These are phyloP conservation scores for Sparassis latifolia DNA, from an alignment of 1,284 basidiomycete genomes.

Conservation along the genomic window DNA sequence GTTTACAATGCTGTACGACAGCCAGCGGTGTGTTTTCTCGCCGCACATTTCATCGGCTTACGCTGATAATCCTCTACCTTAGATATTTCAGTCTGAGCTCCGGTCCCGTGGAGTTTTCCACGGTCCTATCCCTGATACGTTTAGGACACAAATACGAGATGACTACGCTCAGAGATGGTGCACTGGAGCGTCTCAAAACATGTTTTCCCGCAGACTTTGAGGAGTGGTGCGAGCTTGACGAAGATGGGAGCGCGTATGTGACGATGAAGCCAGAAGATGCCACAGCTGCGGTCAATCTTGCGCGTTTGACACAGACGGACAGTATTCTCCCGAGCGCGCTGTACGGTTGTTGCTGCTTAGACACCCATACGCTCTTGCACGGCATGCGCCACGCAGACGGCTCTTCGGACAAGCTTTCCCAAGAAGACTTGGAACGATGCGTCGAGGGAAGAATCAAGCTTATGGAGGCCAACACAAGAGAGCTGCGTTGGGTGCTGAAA, in stretches of 20 bases:
- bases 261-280: background rate
- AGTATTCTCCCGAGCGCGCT: slow-evolving; percentile 9
- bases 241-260: background rate
- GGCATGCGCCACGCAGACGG: slow-evolving; percentile 4
- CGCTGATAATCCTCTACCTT: too few relatives aligned
- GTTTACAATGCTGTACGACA: too few relatives aligned
- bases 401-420: background rate
- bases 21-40: too few relatives aligned
- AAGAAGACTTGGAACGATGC: slow-evolving; percentile 1
- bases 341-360: slow-evolving; percentile 1
- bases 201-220: background rate
- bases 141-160: too few relatives aligned
- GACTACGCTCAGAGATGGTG: background rate
- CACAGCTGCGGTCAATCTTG: too few relatives aligned
- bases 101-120: too few relatives aligned
- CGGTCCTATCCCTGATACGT: too few relatives aligned
- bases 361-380: background rate
- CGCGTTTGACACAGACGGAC: too few relatives aligned
- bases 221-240: background rate
- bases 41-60: too few relatives aligned
- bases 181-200: background rate
- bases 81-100: too few relatives aligned
- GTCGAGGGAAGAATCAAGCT: background rate
- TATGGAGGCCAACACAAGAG: background rate
- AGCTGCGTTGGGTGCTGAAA: background rate